Evolutionary conservation across 2,329 filamentous ascomycete species (phyloP), one percentile per base, ranked within the genome.

Genomic region (Ciborinia camelliae): DNA sequence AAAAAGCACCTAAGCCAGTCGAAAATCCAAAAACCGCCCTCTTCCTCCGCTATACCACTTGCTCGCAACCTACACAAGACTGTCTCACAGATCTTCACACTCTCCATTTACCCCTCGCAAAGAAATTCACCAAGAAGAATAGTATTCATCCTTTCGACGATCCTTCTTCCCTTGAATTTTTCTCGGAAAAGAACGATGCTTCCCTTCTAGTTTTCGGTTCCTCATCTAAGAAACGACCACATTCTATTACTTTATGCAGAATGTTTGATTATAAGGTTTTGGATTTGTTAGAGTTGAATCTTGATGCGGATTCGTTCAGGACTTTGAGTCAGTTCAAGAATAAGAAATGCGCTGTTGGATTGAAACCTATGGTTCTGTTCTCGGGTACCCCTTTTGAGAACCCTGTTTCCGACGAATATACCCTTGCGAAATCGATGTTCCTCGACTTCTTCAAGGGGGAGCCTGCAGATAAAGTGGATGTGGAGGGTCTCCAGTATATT

Each of bases 101-200:
- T 57, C 82, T 99, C 74, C 93, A 94, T 73, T 88, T 90, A 74
- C 92, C 93, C 2, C 84, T 94, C 67, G 88, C 89, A 69, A 89
- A 96, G 78, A 92, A 93, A 71, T 97, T 99, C 81, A 91, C 87
- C 79, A 99, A 98, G 85, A 98, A 98, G 82, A 99, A 99, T 79
- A 84, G 87, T 71, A 90, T 97, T 73, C 92, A 95, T 78, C 95
- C 95, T 2, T 99, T 99, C 78, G 94, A 97, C 77, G 92, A 96
- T 76, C 81, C 90, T 69, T 82, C 89, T 35, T 94, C 90, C 62
- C 85, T 98, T 70, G 92, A 97, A 79, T 99, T 99, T 81, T 93
- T 99, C 81, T 89, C 90, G 68, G 88, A 93, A 76, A 99, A 98
- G 82, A 99, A 99, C 79, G 95, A 99, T 77, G 88, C 91, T 73